A percentile compares a stretch with the other conserved stretches of the same genome.
phyloP scores from a whole-genome alignment of 106 monocot genomes.

The Iris macrosiphon region DNA sequence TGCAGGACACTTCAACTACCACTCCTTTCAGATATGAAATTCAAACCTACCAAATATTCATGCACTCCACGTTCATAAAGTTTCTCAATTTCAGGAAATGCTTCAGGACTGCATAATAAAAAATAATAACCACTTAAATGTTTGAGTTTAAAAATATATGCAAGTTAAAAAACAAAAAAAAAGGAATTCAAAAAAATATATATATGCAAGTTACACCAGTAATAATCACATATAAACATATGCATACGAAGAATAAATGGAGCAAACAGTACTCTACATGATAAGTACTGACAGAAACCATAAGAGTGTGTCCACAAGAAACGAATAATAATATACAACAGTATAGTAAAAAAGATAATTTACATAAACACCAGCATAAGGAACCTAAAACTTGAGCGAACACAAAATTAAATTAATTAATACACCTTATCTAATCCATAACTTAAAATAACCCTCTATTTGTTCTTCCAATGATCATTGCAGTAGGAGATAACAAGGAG shows the following conservation, averaged over 20 bases:
- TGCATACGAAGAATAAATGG: not conserved
- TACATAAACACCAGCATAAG: no score
- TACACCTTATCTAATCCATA: no score
- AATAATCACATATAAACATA: not conserved
- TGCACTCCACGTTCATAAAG: conserved; percentile 84
- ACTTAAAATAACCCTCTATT: no score
- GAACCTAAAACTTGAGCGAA: no score
- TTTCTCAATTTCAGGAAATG: conserved; percentile 46
- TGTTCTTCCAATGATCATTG: no score
- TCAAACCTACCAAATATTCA: conserved; percentile 81
- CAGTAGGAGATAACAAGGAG: no score
- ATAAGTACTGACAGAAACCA: not conserved
- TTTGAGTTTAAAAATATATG: no score
- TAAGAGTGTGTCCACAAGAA: not conserved
- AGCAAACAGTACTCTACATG: not conserved
- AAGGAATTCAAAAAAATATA: no score
- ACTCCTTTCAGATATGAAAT: not conserved
- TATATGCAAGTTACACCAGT: no score
- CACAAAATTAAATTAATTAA: no score
- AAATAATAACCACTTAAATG: no score
- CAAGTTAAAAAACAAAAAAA: no score
- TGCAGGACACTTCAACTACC: not conserved
- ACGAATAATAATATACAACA: not conserved
- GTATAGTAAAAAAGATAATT: not conserved
- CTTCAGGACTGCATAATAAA: conserved; percentile 49